Evolutionary conservation across 148 eudicot genomes (phyloP).

Genomic region (Chenopodium berlandieri): DNA sequence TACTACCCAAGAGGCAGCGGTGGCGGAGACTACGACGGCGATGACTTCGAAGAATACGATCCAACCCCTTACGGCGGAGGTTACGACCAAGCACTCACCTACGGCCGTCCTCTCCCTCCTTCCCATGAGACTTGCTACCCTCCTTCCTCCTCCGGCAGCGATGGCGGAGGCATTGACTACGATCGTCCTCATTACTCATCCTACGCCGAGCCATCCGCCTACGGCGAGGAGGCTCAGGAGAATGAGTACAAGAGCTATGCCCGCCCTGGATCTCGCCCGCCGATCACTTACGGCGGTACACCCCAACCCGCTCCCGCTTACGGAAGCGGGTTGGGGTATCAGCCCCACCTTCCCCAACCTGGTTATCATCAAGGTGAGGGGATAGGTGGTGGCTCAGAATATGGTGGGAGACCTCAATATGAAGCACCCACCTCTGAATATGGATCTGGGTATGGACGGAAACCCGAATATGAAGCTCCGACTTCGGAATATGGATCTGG

Average conservation of each 20-base stretch:
- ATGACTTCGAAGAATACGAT: conserved; percentile 85
- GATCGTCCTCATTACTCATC: conserved; percentile 69
- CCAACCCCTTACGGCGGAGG: conserved; percentile 90
- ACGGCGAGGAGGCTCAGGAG: conserved; percentile 57
- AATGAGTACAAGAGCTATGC: conserved; percentile 80
- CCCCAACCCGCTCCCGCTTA: conserved; percentile 17
- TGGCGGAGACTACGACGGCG: conserved; percentile 48
- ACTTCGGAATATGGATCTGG: conserved; percentile 22
- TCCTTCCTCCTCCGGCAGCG: conserved; percentile 38
- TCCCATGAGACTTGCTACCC: conserved; percentile 78
- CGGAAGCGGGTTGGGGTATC: conserved; percentile 18
- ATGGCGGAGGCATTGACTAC: conserved; percentile 42
- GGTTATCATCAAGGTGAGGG: conserved; percentile 1
- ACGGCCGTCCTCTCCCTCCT: conserved; percentile 78
- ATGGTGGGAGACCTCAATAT: conserved; percentile 19
- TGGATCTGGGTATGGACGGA: conserved; percentile 31
- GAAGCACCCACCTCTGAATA: conserved; percentile 1
- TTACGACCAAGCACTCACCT: conserved; percentile 66
- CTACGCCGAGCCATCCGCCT: conserved; percentile 65
- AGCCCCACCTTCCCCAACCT: conserved; percentile 23
- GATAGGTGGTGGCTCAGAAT: background rate
- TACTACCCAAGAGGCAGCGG: conserved; percentile 67
- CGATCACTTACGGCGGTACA: background rate
- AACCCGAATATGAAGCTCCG: background rate
- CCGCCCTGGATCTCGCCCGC: conserved; percentile 51